Percentiles rank a stretch among this genome's conserved stretches.
Evolutionary conservation across 2,329 filamentous ascomycete genomes (phyloP).

Genomic region (Penicillium sp.): DNA sequence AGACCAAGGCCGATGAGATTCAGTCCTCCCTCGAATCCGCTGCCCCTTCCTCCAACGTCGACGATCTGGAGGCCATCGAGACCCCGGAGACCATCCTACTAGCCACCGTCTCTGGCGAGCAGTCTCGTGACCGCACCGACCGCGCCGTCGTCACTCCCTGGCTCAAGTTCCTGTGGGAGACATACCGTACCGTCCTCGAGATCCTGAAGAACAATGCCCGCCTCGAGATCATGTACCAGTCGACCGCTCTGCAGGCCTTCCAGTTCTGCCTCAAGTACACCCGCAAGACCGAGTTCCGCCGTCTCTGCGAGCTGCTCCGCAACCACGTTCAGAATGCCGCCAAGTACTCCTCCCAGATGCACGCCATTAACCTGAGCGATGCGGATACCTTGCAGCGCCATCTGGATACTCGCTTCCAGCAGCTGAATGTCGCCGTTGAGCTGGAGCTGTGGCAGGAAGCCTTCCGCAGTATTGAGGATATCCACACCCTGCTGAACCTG

Average conservation of each 20-base stretch:
- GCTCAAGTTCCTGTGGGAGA: slow-evolving; percentile 99
- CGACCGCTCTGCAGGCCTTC: slow-evolving; percentile 96
- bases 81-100: slow-evolving; percentile 98
- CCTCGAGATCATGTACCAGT: slow-evolving; percentile 97
- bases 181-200: slow-evolving; percentile 95
- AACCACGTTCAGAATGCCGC: slow-evolving; percentile 99
- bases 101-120: slow-evolving; percentile 96
- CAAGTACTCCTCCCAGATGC: slow-evolving; percentile 99
- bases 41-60: slow-evolving; percentile 73
- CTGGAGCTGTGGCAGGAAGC: slow-evolving; percentile 99
- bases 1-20: slow-evolving; percentile 93
- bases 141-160: slow-evolving; percentile 97
- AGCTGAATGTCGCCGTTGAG: slow-evolving; percentile 97
- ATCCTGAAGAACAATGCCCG: slow-evolving; percentile 99
- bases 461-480: slow-evolving; percentile 98
- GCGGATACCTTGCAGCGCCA: slow-evolving; percentile 97
- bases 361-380: slow-evolving; percentile 98
- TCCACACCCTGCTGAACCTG: slow-evolving; percentile 93
- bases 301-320: slow-evolving; percentile 94
- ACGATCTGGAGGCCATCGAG: slow-evolving; percentile 95
- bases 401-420: slow-evolving; percentile 96
- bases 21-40: slow-evolving; percentile 83
- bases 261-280: slow-evolving; percentile 98
- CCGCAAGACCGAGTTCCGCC: slow-evolving; percentile 98
- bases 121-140: slow-evolving; percentile 95